phyloP scores from a whole-genome alignment of 495 filamentous ascomycete genomes.

The Podospora fimiseda region DNA sequence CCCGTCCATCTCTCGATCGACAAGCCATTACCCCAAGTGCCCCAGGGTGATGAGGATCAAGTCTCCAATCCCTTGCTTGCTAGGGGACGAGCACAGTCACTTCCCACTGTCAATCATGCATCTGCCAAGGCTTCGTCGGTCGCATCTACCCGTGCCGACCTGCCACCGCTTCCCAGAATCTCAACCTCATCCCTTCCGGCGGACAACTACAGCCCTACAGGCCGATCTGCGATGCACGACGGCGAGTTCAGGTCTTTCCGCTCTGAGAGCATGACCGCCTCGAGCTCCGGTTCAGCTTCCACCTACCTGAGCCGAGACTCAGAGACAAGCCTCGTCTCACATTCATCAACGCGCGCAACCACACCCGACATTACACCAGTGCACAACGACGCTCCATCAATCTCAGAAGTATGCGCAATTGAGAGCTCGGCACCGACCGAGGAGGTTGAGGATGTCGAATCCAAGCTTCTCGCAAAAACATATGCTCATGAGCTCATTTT shows the following conservation, averaged over 20 bases:
- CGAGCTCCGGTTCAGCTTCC: conserved; percentile 54
- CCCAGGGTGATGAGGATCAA: conserved; percentile 22
- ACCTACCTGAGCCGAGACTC: conserved; percentile 78
- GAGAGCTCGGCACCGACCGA: conserved; percentile 60
- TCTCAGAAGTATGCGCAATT: conserved; percentile 52
- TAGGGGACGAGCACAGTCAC: conserved; percentile 36
- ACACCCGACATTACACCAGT: conserved; percentile 62
- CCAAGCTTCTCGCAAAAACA: conserved; percentile 74
- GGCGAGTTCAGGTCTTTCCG: conserved; percentile 44
- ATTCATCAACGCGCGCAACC: conserved; percentile 81
- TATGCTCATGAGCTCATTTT: conserved; percentile 84
- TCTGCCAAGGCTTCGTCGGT: conserved; percentile 34
- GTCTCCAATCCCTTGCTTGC: conserved; percentile 26
- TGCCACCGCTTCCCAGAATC: conserved; percentile 44
- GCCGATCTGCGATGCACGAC: conserved; percentile 36
- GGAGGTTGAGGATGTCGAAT: conserved; percentile 69
- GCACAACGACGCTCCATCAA: conserved; percentile 41
- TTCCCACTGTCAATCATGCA: conserved; percentile 24
- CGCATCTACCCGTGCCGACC: conserved; percentile 34
- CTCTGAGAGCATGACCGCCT: conserved; percentile 44
- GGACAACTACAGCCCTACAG: conserved; percentile 43
- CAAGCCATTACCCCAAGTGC: conserved; percentile 41
- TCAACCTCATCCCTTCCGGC: conserved; percentile 37
- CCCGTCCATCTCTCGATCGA: conserved; percentile 29
- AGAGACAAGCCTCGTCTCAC: conserved; percentile 72